Conservation (phyloP, 495 filamentous ascomycete genomes). For the Aspergillus nanangensis region DNA sequence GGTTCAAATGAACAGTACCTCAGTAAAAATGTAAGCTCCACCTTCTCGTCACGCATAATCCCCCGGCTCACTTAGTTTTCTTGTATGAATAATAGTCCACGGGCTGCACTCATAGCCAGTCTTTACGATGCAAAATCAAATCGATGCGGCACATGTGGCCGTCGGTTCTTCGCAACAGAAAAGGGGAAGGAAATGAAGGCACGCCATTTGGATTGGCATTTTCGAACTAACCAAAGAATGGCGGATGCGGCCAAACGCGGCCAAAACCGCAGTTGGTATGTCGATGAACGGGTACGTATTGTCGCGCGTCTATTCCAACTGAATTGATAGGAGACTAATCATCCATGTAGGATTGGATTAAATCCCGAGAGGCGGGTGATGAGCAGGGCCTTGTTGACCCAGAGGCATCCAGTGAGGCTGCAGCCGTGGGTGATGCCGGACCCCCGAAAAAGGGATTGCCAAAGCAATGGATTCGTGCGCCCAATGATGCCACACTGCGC, state of each 20-base stretch:
- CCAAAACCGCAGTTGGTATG: slow-evolving; percentile 88
- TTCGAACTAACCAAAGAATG: slow-evolving; percentile 85
- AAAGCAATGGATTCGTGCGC: slow-evolving; percentile 74
- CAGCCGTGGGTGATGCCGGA: slow-evolving; percentile 27
- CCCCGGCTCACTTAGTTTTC: background rate
- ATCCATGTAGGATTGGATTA: slow-evolving; percentile 94
- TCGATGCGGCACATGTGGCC: slow-evolving; percentile 85
- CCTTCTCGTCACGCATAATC: background rate
- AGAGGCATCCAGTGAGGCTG: slow-evolving; percentile 30
- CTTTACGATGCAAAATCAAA: slow-evolving; percentile 78
- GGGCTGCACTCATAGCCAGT: slow-evolving; percentile 62
- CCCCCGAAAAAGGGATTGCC: slow-evolving; percentile 54
- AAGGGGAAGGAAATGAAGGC: slow-evolving; percentile 80
- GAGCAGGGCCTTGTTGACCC: slow-evolving; percentile 43
- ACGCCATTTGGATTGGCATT: slow-evolving; percentile 97
- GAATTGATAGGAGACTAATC: no score
- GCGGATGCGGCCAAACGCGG: slow-evolving; percentile 75
- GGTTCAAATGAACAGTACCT: slow-evolving; percentile 64
- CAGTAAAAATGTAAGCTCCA: slow-evolving; percentile 69
- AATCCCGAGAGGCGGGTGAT: slow-evolving; percentile 70
- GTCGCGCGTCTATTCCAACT: background rate
- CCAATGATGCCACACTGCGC: slow-evolving; percentile 65
- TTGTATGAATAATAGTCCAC: slow-evolving; percentile 52
- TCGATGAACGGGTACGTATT: slow-evolving; percentile 76
- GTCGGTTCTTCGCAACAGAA: slow-evolving; percentile 72